Evolutionary conservation across 2,329 filamentous ascomycete species (phyloP), one percentile per base, ranked within the genome.

Genomic region (Cercospora sp.): DNA sequence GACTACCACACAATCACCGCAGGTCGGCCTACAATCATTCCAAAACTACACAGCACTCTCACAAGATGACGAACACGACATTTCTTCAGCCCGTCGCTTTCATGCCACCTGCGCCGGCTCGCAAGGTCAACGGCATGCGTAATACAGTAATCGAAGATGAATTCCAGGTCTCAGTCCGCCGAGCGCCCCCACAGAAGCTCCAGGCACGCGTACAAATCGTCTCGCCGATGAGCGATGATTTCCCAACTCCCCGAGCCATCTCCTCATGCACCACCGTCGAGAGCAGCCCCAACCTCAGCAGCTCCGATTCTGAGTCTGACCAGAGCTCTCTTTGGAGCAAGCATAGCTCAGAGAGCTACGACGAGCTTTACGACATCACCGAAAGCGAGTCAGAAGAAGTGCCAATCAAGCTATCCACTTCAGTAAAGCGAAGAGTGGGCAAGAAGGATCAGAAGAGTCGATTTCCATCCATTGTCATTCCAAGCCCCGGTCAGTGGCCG

Each of bases 281-380:
- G 78, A 89, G 88, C 76, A 84, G 90, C 76, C 83, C 88, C 45
- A 88, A 87, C 60, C 87, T 87, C 58, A 69, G 69, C 66, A 84
- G 87, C 75, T 83, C 89, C 65, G 85, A 88, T 48, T 87, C 86
- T 23, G 74, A 75, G 13, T 78, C 77, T 20, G 77, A 78, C 55
- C 67, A 72, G 13, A 76, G 76, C 58, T 79, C 77, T 4, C 69
- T 76, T 70, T 89, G 90, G 91, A 89, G 79, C 69, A 84, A 87
- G 73, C 83, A 86, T 77, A 90, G 90, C 72, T 87, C 88, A 73
- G 91, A 87, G 72, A 90, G 92, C 71, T 94, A 94, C 74, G 92
- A 96, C 79, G 92, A 96, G 74, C 82, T 97, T 60, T 97, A 97
- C 79, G 91, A 95, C 79, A 86, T 92, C 51, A 93, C 92, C 16